phyloP scores from a whole-genome alignment of 495 filamentous ascomycete genomes.

The Tricharina praecox region DNA sequence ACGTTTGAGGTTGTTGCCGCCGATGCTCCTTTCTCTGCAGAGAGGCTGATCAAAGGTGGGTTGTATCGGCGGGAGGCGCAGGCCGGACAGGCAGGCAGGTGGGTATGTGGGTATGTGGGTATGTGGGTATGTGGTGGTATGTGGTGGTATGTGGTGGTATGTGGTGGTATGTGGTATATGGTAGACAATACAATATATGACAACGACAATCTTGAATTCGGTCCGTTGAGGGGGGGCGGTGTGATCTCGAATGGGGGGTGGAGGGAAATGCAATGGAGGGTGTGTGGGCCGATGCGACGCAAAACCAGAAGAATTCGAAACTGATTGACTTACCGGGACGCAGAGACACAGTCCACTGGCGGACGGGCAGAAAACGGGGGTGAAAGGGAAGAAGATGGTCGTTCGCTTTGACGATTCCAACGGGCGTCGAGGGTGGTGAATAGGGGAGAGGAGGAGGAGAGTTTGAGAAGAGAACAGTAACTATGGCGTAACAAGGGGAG shows the following conservation, averaged over 20 bases:
- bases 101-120: too few relatives aligned
- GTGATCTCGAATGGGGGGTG: background rate
- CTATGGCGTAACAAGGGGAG: background rate
- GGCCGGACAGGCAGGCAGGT: background rate
- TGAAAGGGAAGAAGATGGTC: too few relatives aligned
- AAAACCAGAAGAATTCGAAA: too few relatives aligned
- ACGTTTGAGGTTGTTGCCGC: too few relatives aligned
- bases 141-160: too few relatives aligned
- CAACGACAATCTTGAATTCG: background rate
- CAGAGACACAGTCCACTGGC: slow-evolving; percentile 1
- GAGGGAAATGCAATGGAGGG: background rate
- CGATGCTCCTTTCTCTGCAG: background rate
- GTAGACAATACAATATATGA: background rate
- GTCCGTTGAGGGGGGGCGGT: background rate
- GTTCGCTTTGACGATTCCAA: too few relatives aligned
- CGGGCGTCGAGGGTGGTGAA: background rate
- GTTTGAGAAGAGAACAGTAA: background rate
- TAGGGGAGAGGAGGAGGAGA: background rate
- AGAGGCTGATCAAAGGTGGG: background rate
- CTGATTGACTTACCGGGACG: background rate
- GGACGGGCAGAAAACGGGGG: too few relatives aligned
- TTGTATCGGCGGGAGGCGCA: background rate
- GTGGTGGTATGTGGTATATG: too few relatives aligned
- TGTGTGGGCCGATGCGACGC: background rate
- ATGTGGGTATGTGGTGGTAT: too few relatives aligned